Evolutionary conservation across 179 eudicot genomes (phyloP), one percentile per base, ranked within the genome.

Genomic region (Carnegiea gigantea): DNA sequence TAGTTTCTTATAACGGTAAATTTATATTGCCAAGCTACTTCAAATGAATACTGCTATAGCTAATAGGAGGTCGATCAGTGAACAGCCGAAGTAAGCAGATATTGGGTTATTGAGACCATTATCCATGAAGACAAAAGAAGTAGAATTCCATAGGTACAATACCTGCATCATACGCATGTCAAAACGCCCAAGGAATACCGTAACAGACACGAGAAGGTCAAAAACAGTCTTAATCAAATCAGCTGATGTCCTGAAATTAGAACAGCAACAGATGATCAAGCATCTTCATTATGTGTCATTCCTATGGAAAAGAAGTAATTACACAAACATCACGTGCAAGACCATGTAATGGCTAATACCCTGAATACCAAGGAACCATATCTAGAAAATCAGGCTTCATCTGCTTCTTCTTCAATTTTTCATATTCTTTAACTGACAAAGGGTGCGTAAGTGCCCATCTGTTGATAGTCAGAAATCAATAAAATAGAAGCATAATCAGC

Each of bases 101-200:
- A 53, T 44, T 76, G 48, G 24, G 30, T 21, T 60, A 60, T 74
- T 49, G 62, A 60, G 70, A 26, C 49, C 59, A 65, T 12, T 1
- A 75, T 57, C 33, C n/a, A 51, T 51, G 18, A 46, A 76, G 43
- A 54, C 14, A 28, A 44, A 78, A 68, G 76, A 20, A 62, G 53
- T 40, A 48, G 57, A 73, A 79, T n/a, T 62, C 54, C 9, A 18
- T 43, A 46, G 24, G n/a, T 15, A 36, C 9, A 20, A 46, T 86
- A 95, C 99, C 99, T 95, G 99, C 99, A 97, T 97, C 99, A 93
- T 93, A 82, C 99, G 97, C 98, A 97, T 97, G 88, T 97, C 99
- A 89, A 97, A 97, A 60, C 99, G 98, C 79, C 99, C 99, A 85
- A 97, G 93, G 85, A 97, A 97, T 64, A 97, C 97, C 49, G 99